Conservation (phyloP, 2,329 filamentous ascomycete species). For the Cladosporium sp. region DNA sequence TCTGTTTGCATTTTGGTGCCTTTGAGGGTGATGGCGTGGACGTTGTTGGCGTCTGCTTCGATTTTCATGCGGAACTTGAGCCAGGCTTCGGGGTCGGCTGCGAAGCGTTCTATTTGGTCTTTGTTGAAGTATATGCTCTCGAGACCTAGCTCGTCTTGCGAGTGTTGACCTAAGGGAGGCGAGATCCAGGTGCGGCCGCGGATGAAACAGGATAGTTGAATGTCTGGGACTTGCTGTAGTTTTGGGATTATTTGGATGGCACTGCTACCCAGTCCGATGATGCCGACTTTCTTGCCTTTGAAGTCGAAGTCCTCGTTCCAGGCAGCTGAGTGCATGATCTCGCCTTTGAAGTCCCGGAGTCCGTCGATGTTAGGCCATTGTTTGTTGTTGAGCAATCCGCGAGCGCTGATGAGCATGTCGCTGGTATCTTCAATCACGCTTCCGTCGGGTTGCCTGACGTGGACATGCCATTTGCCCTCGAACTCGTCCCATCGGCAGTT, state of each 20-base stretch:
- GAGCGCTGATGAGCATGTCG: conserved; percentile 53
- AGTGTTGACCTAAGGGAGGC: conserved; percentile 51
- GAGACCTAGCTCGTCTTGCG: conserved; percentile 40
- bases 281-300: conserved; percentile 28
- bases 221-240: conserved; percentile 38
- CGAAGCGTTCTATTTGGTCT: conserved; percentile 52
- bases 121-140: conserved; percentile 46
- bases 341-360: conserved; percentile 53
- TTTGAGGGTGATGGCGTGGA: conserved; percentile 43
- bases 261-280: conserved; percentile 31
- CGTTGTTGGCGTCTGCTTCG: conserved; percentile 62
- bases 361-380: conserved; percentile 57
- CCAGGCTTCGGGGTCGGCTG: conserved; percentile 61
- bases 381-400: conserved; percentile 55
- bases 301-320: conserved; percentile 52
- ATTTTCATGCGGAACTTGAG: conserved; percentile 47
- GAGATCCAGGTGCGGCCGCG: conserved; percentile 67
- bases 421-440: conserved; percentile 40
- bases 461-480: conserved; percentile 42
- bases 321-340: conserved; percentile 57
- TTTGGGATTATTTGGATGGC: conserved; percentile 46
- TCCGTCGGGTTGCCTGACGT: conserved; percentile 37
- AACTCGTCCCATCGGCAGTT: conserved; percentile 39
- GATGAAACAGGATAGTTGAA: conserved; percentile 63
- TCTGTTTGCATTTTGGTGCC: conserved; percentile 43